Evolutionary conservation across 2,329 filamentous ascomycete species (phyloP).

Genomic region (Fusarium sp.): DNA sequence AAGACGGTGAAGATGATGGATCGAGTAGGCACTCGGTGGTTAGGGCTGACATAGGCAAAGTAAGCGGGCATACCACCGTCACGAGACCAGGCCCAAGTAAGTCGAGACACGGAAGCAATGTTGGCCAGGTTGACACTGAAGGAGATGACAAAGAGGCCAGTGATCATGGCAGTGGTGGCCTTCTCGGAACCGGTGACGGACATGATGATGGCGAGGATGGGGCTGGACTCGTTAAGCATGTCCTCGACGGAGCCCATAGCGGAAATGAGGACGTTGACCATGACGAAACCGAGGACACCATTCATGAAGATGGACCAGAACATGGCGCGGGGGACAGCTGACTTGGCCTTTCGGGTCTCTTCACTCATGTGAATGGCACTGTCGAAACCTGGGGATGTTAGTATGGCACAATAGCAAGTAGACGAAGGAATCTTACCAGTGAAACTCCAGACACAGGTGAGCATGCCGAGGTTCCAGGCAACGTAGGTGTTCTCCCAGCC

Average conservation of each 20-base stretch:
- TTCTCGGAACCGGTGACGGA: slow-evolving; percentile 35
- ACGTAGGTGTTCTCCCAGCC: slow-evolving; percentile 43
- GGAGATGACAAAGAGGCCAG: slow-evolving; percentile 40
- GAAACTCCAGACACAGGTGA: slow-evolving; percentile 45
- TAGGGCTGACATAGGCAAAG: slow-evolving; percentile 42
- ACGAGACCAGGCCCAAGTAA: slow-evolving; percentile 44
- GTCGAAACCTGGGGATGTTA: slow-evolving; percentile 32
- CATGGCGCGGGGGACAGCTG: slow-evolving; percentile 42
- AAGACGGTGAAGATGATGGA: slow-evolving; percentile 42
- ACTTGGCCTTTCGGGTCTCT: slow-evolving; percentile 43
- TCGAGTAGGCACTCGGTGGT: slow-evolving; percentile 38
- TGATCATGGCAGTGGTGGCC: slow-evolving; percentile 42
- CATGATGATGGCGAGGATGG: slow-evolving; percentile 39
- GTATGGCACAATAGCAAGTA: accelerated
- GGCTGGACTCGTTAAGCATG: slow-evolving; percentile 37
- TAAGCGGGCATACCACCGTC: slow-evolving; percentile 43
- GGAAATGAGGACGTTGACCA: slow-evolving; percentile 44
- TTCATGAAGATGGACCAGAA: slow-evolving; percentile 48
- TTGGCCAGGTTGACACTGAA: slow-evolving; percentile 44
- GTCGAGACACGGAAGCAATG: slow-evolving; percentile 42
- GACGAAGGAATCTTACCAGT: slow-evolving; percentile 18
- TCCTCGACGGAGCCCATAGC: slow-evolving; percentile 43
- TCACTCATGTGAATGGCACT: slow-evolving; percentile 45
- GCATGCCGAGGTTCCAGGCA: slow-evolving; percentile 43
- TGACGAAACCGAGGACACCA: slow-evolving; percentile 42